Percentiles rank a stretch among this genome's conserved stretches.
Conservation (phyloP, 2,329 filamentous ascomycete species). For the Thelonectria olida region DNA sequence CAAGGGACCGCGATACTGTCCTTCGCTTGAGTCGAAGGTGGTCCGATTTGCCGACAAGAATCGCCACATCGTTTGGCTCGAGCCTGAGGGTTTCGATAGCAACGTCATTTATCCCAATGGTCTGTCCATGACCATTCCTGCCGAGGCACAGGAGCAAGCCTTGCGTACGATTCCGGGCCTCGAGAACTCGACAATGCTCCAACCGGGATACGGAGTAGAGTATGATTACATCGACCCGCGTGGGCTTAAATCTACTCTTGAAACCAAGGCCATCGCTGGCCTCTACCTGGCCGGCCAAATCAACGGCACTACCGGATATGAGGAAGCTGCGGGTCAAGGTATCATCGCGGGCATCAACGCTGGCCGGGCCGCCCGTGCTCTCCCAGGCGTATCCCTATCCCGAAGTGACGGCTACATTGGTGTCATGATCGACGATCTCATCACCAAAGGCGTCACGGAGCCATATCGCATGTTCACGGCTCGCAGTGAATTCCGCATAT, state of each 20-base stretch:
- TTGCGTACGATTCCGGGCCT: conserved; percentile 89
- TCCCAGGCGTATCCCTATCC: conserved; percentile 73
- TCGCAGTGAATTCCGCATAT: conserved; percentile 94
- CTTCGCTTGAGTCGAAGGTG: conserved; percentile 93
- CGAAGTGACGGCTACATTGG: conserved; percentile 95
- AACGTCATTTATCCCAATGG: conserved; percentile 96
- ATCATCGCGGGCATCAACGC: conserved; percentile 94
- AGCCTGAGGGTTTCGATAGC: conserved; percentile 92
- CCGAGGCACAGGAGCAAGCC: conserved; percentile 84
- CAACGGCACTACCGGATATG: conserved; percentile 97
- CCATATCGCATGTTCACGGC: conserved; percentile 99
- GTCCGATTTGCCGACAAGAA: conserved; percentile 85
- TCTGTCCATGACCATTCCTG: conserved; percentile 95
- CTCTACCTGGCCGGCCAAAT: conserved; percentile 96
- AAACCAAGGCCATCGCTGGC: conserved; percentile 90
- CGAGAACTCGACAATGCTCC: conserved; percentile 89
- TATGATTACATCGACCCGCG: conserved; percentile 98
- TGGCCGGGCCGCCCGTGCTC: conserved; percentile 77
- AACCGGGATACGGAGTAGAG: conserved; percentile 96
- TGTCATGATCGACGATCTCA: conserved; percentile 97
- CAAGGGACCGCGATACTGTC: conserved; percentile 93
- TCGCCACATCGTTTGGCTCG: conserved; percentile 92
- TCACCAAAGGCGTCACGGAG: conserved; percentile 96
- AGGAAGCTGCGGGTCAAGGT: conserved; percentile 95
- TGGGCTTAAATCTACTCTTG: conserved; percentile 84